These are phyloP conservation scores for Saraca asoca DNA, from an alignment of 331 rosid species.

Conservation along the genomic window DNA sequence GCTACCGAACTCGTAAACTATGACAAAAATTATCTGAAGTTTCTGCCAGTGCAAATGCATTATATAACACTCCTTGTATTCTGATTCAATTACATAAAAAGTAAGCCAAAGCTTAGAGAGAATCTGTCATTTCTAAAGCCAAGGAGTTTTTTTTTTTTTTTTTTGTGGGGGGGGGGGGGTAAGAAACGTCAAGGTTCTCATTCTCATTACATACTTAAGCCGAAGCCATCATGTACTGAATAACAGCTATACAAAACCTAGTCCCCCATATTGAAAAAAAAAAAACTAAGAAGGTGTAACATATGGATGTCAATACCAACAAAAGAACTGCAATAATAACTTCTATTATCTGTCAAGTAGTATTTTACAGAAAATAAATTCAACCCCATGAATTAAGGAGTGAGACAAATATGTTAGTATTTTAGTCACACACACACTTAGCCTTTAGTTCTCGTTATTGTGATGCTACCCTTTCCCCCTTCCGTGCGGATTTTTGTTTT, in stretches of 20 bases:
- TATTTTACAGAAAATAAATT: slow-evolving; percentile 47
- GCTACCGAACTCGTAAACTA: too few species aligned
- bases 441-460: slow-evolving; percentile 97
- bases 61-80: too few species aligned
- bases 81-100: slow-evolving; percentile 36
- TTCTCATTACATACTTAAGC: slow-evolving; percentile 37
- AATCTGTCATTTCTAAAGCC: slow-evolving; percentile 36
- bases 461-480: slow-evolving; percentile 99
- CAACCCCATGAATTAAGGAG: slow-evolving; percentile 44
- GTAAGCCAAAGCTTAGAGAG: slow-evolving; percentile 38
- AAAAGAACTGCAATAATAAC: slow-evolving; percentile 43
- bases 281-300: slow-evolving; percentile 50
- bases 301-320: slow-evolving; percentile 36
- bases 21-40: too few species aligned
- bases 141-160: too few species aligned
- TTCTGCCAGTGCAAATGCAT: too few species aligned
- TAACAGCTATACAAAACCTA: slow-evolving; percentile 42
- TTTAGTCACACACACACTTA: slow-evolving; percentile 38
- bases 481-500: slow-evolving; percentile 90
- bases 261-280: slow-evolving; percentile 39
- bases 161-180: slow-evolving; percentile 33
- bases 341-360: slow-evolving; percentile 42
- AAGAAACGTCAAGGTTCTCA: slow-evolving; percentile 44
- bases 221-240: slow-evolving; percentile 36
- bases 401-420: slow-evolving; percentile 43